Conservation (phyloP, 2,329 filamentous ascomycete species). For the Exophiala phaeomuriformis region DNA sequence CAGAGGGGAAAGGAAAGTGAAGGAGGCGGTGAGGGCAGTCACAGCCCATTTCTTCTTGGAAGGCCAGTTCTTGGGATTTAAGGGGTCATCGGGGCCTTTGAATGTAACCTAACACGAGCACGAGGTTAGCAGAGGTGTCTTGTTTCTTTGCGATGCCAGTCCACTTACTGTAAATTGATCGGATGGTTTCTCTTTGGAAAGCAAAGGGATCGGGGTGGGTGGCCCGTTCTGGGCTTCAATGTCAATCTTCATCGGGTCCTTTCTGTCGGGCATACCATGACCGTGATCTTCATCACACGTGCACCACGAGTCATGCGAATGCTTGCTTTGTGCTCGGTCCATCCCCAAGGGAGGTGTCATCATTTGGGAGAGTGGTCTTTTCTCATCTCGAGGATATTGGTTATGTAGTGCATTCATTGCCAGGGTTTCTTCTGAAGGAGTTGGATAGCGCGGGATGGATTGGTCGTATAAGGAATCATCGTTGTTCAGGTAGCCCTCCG, state of each 20-base stretch:
- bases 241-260: constrained; percentile 24
- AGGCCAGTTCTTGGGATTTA: constrained; percentile 50
- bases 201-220: constrained; percentile 23
- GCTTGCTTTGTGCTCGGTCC: constrained; percentile 22
- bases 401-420: constrained; percentile 22
- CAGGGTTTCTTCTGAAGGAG: constrained; percentile 26
- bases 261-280: constrained; percentile 20
- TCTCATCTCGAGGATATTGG: constrained; percentile 23
- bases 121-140: constrained; percentile 3
- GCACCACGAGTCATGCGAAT: constrained; percentile 27
- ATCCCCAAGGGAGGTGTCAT: constrained; percentile 14
- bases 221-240: constrained; percentile 25
- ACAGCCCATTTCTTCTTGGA: constrained; percentile 52
- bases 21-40: constrained; percentile 49
- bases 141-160: not conserved
- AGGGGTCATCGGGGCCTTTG: constrained; percentile 48
- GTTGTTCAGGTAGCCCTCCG: constrained; percentile 26
- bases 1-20: constrained; percentile 58
- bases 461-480: constrained; percentile 25
- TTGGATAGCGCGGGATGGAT: constrained; percentile 21
- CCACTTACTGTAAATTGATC: constrained; percentile 49
- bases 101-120: constrained; percentile 36
- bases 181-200: constrained; percentile 22
- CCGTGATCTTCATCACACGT: constrained; percentile 28
- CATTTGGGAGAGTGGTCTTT: constrained; percentile 19